Percentiles rank a stretch among this genome's conserved stretches.
Conservation (phyloP, 306 rosid genomes). For the Canavalia ensiformis region DNA sequence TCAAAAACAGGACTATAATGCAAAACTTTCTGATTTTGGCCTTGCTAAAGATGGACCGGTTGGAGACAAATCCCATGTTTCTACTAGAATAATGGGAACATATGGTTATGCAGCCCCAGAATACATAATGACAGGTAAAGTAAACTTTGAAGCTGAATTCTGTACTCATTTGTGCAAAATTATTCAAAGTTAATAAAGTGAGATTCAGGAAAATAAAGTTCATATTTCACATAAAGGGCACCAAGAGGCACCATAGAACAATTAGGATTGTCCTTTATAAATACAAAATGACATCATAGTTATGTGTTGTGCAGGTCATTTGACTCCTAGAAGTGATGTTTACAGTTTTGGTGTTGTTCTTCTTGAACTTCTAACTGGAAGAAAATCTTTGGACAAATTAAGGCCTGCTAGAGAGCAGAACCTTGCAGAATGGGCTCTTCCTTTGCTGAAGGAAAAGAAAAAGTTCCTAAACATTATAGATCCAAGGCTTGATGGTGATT, state of each 20-base stretch:
- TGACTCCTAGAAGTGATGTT: slow-evolving; percentile 93
- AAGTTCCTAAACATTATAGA: slow-evolving; percentile 75
- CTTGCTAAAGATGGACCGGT: slow-evolving; percentile 98
- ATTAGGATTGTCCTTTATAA: not conserved
- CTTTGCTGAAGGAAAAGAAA: slow-evolving; percentile 92
- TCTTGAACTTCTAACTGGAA: slow-evolving; percentile 87
- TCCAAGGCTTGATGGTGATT: slow-evolving; percentile 85
- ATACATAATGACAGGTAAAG: slow-evolving; percentile 89
- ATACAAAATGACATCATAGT: not conserved
- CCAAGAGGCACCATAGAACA: not conserved
- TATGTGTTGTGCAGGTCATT: slow-evolving; percentile 74
- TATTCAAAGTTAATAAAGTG: not conserved
- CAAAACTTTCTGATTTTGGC: slow-evolving; percentile 97
- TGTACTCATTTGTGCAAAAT: slow-evolving; percentile 1
- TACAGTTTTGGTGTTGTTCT: slow-evolving; percentile 97
- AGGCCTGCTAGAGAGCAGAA: slow-evolving; percentile 91
- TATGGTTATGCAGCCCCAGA: slow-evolving; percentile 99
- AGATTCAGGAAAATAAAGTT: too few relatives aligned
- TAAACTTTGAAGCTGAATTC: not conserved
- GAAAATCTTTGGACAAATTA: slow-evolving; percentile 86
- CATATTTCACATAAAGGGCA: slow-evolving; percentile 4
- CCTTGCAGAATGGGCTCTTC: slow-evolving; percentile 95
- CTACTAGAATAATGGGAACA: slow-evolving; percentile 97
- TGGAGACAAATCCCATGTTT: slow-evolving; percentile 96
- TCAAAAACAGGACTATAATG: slow-evolving; percentile 84